Percentiles rank a stretch among this genome's conserved stretches.
These are phyloP conservation scores for Lavandula angustifolia DNA, from an alignment of 257 asterid genomes.

Conservation along the genomic window DNA sequence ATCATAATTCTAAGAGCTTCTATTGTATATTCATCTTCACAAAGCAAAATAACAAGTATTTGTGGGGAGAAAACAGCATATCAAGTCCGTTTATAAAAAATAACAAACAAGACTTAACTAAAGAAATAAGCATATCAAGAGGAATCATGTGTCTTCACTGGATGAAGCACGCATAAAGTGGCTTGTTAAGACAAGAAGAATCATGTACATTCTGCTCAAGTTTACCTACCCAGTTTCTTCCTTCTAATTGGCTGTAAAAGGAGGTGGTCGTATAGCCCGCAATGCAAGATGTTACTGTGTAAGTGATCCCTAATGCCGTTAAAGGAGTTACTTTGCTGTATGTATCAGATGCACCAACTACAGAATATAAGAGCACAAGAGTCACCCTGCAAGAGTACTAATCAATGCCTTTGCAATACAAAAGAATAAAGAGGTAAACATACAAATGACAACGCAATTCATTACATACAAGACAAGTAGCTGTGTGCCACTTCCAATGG, in stretches of 20 bases:
- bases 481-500: slow-evolving; percentile 69
- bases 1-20: no score
- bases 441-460: neutral
- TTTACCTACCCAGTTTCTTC: slow-evolving; percentile 62
- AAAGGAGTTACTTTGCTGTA: slow-evolving; percentile 54
- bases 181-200: slow-evolving; percentile 11
- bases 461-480: slow-evolving; percentile 58
- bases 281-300: slow-evolving; percentile 58
- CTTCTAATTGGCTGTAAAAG: slow-evolving; percentile 72
- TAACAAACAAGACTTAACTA: no score
- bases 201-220: neutral
- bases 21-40: neutral
- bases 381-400: slow-evolving; percentile 42
- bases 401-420: neutral
- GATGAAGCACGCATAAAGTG: neutral
- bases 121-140: neutral
- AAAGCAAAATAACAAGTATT: no score
- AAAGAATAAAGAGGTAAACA: neutral
- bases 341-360: slow-evolving; percentile 61
- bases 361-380: slow-evolving; percentile 54
- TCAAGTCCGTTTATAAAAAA: no score
- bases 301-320: slow-evolving; percentile 48
- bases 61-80: no score
- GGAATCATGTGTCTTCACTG: neutral
- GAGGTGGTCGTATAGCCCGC: slow-evolving; percentile 58